Percentiles rank a stretch among this genome's conserved stretches.
These are phyloP conservation scores for Chlamydomonas asymmetrica DNA, from an alignment of 139 green algal species.

Conservation along the genomic window DNA sequence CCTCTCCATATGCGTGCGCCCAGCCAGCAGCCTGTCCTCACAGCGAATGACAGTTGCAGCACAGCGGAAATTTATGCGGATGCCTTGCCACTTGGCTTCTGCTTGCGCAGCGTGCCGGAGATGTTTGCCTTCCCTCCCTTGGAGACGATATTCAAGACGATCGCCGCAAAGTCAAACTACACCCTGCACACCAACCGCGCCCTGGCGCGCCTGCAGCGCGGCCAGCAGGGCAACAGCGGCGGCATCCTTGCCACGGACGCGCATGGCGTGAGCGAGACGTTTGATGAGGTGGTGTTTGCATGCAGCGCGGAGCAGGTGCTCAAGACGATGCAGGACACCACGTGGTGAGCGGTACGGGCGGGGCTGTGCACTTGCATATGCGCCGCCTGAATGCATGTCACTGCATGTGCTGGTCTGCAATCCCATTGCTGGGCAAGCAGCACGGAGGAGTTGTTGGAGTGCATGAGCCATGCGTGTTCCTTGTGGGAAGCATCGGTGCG, in stretches of 20 bases:
- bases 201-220: constrained; percentile 32
- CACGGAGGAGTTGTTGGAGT: too few species aligned
- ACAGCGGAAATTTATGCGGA: too few species aligned
- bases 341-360: constrained; percentile 14
- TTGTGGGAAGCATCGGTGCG: too few species aligned
- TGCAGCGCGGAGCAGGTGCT: constrained; percentile 63
- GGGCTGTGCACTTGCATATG: too few species aligned
- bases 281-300: constrained; percentile 69
- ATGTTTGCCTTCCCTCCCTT: constrained; percentile 80
- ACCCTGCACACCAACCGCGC: constrained; percentile 34
- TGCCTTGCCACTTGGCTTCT: too few species aligned
- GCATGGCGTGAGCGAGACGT: constrained; percentile 20
- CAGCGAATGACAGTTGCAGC: too few species aligned
- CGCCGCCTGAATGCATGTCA: too few species aligned
- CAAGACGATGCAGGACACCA: constrained; percentile 31
- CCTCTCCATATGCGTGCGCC: too few species aligned
- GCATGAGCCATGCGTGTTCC: background rate
- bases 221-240: constrained; percentile 1
- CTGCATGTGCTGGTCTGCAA: too few species aligned
- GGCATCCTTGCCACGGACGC: constrained; percentile 26
- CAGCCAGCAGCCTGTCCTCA: too few species aligned
- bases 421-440: too few species aligned
- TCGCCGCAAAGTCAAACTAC: constrained; percentile 27
- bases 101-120: constrained; percentile 25
- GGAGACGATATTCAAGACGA: constrained; percentile 46